phyloP scores from a whole-genome alignment of 192 early-diverging fungal species.

The Lobosporangium transversale region DNA sequence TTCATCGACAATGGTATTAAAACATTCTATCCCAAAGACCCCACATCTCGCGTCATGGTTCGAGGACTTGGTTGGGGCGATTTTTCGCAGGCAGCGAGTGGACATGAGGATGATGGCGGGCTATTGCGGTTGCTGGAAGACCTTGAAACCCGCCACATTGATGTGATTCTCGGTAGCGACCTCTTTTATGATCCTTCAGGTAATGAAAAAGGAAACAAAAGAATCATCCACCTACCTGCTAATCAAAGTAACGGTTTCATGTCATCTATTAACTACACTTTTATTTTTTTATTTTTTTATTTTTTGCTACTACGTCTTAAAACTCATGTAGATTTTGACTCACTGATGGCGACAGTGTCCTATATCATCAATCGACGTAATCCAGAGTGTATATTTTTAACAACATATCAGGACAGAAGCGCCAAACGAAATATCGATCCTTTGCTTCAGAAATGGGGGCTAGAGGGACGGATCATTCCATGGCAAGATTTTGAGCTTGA shows the following conservation, averaged over 20 bases:
- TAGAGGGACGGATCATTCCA: slow-evolving; percentile 54
- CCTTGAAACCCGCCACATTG: slow-evolving; percentile 17
- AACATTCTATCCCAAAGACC: slow-evolving; percentile 8
- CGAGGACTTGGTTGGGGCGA: slow-evolving; percentile 61
- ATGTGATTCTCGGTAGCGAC: slow-evolving; percentile 66
- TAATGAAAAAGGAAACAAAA: too few relatives aligned
- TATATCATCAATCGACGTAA: slow-evolving; percentile 66
- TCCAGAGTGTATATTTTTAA: slow-evolving; percentile 66
- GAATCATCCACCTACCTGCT: too few relatives aligned
- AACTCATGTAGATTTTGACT: slow-evolving; percentile 66
- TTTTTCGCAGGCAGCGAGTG: slow-evolving; percentile 15
- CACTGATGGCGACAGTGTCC: slow-evolving; percentile 68
- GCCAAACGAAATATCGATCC: slow-evolving; percentile 71
- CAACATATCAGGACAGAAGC: slow-evolving; percentile 79
- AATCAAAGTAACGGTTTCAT: too few relatives aligned
- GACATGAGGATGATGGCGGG: slow-evolving; percentile 18
- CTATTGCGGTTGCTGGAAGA: slow-evolving; percentile 49
- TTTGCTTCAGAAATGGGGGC: slow-evolving; percentile 68
- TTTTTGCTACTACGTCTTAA: not conserved
- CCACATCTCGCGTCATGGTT: slow-evolving; percentile 42
- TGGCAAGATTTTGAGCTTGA: slow-evolving; percentile 53
- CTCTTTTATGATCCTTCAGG: slow-evolving; percentile 67
- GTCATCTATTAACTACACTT: not conserved
- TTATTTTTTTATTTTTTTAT: slow-evolving; percentile 1
- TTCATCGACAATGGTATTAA: slow-evolving; percentile 48